A percentile compares a stretch with the other conserved stretches of the same genome.
Evolutionary conservation across 2,329 filamentous ascomycete species (phyloP).

Genomic region (Scytalidium sp.): DNA sequence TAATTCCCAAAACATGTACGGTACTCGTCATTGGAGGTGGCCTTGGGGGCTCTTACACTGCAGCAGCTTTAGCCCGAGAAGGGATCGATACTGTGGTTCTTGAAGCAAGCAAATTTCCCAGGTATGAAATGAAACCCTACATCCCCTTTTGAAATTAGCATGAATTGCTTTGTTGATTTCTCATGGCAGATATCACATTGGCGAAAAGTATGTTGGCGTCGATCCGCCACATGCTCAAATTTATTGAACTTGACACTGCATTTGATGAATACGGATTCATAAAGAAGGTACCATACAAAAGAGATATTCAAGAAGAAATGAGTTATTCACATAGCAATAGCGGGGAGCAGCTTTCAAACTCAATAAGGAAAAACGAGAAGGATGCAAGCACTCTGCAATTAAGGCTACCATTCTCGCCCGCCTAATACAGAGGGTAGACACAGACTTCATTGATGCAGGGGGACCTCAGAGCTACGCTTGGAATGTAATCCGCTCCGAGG

Average conservation of each 20-base stretch:
- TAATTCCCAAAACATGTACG: conserved; percentile 10
- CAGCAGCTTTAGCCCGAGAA: conserved; percentile 40
- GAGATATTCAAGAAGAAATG: background rate
- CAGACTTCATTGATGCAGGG: conserved; percentile 38
- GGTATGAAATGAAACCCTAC: conserved; percentile 20
- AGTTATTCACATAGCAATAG: background rate
- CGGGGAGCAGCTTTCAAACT: conserved; percentile 9
- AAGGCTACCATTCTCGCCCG: background rate
- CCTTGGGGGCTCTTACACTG: conserved; percentile 43
- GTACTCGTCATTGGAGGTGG: conserved; percentile 44
- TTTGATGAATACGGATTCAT: conserved; percentile 39
- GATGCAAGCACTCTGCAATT: conserved; percentile 4
- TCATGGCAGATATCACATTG: conserved; percentile 31
- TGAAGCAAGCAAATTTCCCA: conserved; percentile 40
- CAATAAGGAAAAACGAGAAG: background rate
- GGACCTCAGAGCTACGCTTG: conserved; percentile 38
- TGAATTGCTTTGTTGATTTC: background rate
- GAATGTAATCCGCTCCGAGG: conserved; percentile 45
- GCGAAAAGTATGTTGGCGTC: conserved; percentile 34
- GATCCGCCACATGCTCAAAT: conserved; percentile 39
- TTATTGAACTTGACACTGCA: conserved; percentile 38
- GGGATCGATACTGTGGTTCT: conserved; percentile 41
- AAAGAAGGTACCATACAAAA: conserved; percentile 30
- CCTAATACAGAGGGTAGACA: conserved; percentile 25
- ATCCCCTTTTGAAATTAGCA: background rate